These are phyloP conservation scores for Dioscorea alata DNA, from an alignment of 106 monocot genomes.

Conservation along the genomic window DNA sequence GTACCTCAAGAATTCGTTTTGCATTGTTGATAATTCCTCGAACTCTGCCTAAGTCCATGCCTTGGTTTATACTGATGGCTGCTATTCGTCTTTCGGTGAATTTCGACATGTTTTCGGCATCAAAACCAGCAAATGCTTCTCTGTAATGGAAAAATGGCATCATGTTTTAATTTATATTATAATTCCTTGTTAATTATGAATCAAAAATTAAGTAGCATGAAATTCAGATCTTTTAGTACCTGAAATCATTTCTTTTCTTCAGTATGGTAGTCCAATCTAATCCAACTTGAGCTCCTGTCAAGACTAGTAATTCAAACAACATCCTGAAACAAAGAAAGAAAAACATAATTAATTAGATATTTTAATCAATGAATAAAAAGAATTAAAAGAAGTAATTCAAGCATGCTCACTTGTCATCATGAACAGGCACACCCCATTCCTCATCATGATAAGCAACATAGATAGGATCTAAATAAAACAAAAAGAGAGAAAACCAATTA, in stretches of 20 bases:
- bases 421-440: conserved; percentile 42
- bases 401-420: conserved; percentile 13
- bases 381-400: no score
- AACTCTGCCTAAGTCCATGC: conserved; percentile 47
- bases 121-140: conserved; percentile 56
- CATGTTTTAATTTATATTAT: no score
- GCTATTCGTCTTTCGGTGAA: conserved; percentile 52
- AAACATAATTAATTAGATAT: not conserved
- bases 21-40: conserved; percentile 55
- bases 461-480: conserved; percentile 13
- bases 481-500: not conserved
- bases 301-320: conserved; percentile 17
- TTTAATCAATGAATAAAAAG: not conserved
- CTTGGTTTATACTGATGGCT: conserved; percentile 35
- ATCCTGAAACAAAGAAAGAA: conserved; percentile 5
- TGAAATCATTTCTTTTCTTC: conserved; percentile 19
- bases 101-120: conserved; percentile 37
- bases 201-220: not conserved
- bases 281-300: conserved; percentile 20
- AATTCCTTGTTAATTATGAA: not conserved
- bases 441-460: conserved; percentile 46
- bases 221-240: not conserved
- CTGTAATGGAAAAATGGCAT: conserved; percentile 19
- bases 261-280: conserved; percentile 13
- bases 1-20: conserved; percentile 60